phyloP scores from a whole-genome alignment of 257 asterid genomes.

The Phtheirospermum japonicum region DNA sequence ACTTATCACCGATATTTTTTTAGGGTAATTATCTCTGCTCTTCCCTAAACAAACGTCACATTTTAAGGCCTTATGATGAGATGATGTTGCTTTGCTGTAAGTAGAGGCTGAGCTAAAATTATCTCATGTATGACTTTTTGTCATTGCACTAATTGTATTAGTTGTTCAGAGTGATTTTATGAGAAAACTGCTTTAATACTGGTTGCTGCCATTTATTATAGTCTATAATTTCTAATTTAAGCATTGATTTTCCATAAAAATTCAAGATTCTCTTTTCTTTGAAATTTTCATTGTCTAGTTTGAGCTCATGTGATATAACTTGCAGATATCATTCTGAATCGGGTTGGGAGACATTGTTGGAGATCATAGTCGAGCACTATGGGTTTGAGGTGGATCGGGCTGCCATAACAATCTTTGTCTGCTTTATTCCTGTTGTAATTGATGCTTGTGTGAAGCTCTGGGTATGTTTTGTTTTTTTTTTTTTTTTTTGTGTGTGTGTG shows the following conservation, averaged over 20 bases:
- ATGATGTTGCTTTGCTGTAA: not conserved
- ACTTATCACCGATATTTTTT: conserved; percentile 81
- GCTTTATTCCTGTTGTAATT: conserved; percentile 69
- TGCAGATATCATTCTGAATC: conserved; percentile 95
- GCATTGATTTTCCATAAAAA: not conserved
- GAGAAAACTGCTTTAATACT: not conserved
- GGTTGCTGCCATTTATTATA: conserved; percentile 4
- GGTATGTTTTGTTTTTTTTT: too few species aligned
- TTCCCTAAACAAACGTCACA: conserved; percentile 15
- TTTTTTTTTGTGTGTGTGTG: too few species aligned
- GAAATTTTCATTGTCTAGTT: conserved; percentile 3
- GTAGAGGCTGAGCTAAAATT: conserved; percentile 1
- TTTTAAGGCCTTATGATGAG: conserved; percentile 11
- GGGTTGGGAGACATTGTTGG: conserved; percentile 87
- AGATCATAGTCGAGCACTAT: conserved; percentile 73
- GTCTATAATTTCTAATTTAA: not conserved
- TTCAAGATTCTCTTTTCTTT: not conserved
- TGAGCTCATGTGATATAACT: conserved; percentile 15
- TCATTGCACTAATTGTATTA: conserved; percentile 1
- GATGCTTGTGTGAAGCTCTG: conserved; percentile 95
- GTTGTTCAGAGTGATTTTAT: not conserved
- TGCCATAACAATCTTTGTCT: conserved; percentile 64
- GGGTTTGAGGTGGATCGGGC: conserved; percentile 77
- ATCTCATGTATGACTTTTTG: too few species aligned
- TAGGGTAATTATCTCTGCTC: conserved; percentile 58